phyloP scores from a whole-genome alignment of 129 eudicot species.

The Gnaphalium uliginosum region DNA sequence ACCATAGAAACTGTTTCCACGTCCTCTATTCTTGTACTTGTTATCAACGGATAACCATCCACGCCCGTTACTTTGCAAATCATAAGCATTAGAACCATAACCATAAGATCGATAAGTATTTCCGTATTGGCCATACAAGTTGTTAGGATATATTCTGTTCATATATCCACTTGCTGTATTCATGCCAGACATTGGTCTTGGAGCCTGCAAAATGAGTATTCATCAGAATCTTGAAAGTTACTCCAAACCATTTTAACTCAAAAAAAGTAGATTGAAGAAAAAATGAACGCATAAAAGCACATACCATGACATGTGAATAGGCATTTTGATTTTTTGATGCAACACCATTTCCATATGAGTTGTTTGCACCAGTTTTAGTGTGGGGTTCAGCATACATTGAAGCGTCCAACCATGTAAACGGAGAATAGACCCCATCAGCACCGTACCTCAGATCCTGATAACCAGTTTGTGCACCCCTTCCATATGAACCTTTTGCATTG shows the following conservation, averaged over 20 bases:
- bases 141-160: conserved; percentile 50
- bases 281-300: background rate
- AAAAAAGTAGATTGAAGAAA: too few species aligned
- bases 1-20: conserved; percentile 48
- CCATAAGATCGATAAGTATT: conserved; percentile 46
- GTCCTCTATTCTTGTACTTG: conserved; percentile 64
- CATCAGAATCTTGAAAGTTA: background rate
- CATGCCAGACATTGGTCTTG: conserved; percentile 50
- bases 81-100: conserved; percentile 52
- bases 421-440: conserved; percentile 51
- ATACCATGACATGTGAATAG: conserved; percentile 16
- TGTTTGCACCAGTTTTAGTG: conserved; percentile 30
- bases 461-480: conserved; percentile 49
- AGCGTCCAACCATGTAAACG: conserved; percentile 56
- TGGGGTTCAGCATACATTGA: conserved; percentile 41
- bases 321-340: conserved; percentile 50
- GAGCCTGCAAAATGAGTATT: conserved; percentile 28
- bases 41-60: conserved; percentile 63
- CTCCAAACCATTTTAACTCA: too few species aligned
- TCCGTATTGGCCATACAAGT: conserved; percentile 47
- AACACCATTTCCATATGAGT: conserved; percentile 14
- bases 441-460: conserved; percentile 56
- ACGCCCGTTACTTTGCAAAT: conserved; percentile 40
- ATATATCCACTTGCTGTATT: conserved; percentile 43
- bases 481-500: conserved; percentile 46